Percentiles rank a stretch among this genome's conserved stretches.
phyloP scores from a whole-genome alignment of 768 basidiomycete genomes.

The Boletus rubescentipes region DNA sequence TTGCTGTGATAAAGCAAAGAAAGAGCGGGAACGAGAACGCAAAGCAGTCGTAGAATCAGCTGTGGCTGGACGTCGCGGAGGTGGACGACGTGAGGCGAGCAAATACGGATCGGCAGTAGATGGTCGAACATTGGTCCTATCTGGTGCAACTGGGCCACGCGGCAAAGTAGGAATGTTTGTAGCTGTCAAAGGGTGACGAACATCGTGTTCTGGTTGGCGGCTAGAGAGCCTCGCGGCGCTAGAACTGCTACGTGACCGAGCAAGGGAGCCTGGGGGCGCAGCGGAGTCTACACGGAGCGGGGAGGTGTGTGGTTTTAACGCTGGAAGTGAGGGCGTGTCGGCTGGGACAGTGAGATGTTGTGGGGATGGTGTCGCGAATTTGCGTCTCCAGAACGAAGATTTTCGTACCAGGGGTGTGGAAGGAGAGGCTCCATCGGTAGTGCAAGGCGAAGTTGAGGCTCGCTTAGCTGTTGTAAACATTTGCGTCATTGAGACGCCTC shows the following conservation, averaged over 20 bases:
- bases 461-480: constrained; percentile 43
- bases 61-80: constrained; percentile 40
- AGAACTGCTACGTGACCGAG: constrained; percentile 20
- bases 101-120: constrained; percentile 18
- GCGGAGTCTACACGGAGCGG: constrained; percentile 40
- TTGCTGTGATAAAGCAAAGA: constrained; percentile 29
- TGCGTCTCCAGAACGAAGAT: constrained; percentile 68
- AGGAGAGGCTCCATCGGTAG: constrained; percentile 20
- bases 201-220: constrained; percentile 41
- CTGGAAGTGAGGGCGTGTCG: constrained; percentile 37
- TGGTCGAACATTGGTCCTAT: constrained; percentile 13
- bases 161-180: constrained; percentile 15
- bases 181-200: constrained; percentile 10
- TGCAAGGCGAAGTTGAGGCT: constrained; percentile 36
- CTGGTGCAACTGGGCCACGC: neutral
- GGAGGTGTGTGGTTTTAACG: constrained; percentile 42
- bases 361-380: constrained; percentile 38
- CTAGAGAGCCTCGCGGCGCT: constrained; percentile 39
- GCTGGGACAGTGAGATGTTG: constrained; percentile 31
- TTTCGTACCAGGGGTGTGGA: constrained; percentile 51
- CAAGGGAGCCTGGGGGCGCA: constrained; percentile 12
- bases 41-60: constrained; percentile 38
- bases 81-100: constrained; percentile 14
- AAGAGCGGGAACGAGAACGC: constrained; percentile 33
- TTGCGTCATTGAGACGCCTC: constrained; percentile 60